Evolutionary conservation across 2,329 filamentous ascomycete genomes (phyloP), one percentile per base, ranked within the genome.

Genomic region (Neodidymelliopsis sp.): DNA sequence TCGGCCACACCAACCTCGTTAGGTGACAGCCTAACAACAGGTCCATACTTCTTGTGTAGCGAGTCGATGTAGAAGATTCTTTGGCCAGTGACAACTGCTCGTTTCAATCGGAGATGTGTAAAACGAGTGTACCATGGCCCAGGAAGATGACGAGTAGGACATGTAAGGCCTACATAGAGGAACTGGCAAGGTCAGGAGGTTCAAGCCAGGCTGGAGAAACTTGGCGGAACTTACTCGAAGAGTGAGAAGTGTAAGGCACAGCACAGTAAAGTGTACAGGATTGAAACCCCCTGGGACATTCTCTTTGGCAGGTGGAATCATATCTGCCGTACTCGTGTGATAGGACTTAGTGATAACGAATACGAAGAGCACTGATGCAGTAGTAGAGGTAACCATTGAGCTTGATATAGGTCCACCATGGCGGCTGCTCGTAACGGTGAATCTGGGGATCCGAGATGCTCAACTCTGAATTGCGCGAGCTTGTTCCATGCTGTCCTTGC

Each of bases 51-150:
- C 24, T 65, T 43, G 52, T 77, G 74, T 1, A 77, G 61, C 4
- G 54, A 45, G 46, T 76, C 65, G 25, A 76, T 71, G 54, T 74
- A 73, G 44, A 73, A 69, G 37, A 73, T 69, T 2, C 74, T 67
- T 9, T 70, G 66, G 7, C 74, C 73, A 5, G 59, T 59, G 6
- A 75, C 52, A 12, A 74, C 68, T 7, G 70, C 68, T 7, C 65
- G 56, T 46, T 75, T 75, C 19, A 77, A 59, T 15, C 61, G 59
- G n/a, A 68, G 60, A 39, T 69, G 62, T 6, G 67, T 70, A 30
- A 70, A 70, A 30, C 56, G 60, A n/a, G 63, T 65, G 33, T 67
- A 64, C 62, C 62, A 67, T 20, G 67, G 67, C 2, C 67, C 66
- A 0, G 66, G 67, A 1, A 70, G 34, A 30, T 62, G 60, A 15